These are phyloP conservation scores for Pulveroboletus sp. DNA, from an alignment of 768 basidiomycete species.

Conservation along the genomic window DNA sequence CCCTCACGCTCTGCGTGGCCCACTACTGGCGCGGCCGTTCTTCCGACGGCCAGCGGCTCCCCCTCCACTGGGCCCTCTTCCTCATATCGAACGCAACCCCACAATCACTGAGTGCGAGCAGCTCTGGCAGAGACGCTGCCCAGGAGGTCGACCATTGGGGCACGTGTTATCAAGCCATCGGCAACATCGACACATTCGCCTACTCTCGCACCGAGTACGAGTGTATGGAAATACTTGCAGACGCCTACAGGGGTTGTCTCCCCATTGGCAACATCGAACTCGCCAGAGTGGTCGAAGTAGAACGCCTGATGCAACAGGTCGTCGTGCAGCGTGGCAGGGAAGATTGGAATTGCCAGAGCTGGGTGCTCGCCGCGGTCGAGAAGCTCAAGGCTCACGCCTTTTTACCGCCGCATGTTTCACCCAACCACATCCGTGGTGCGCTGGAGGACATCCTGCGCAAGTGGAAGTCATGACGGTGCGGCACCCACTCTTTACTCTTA, in stretches of 20 bases:
- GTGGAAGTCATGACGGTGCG: constrained; percentile 4
- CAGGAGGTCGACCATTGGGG: constrained; percentile 30
- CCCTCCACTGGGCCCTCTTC: constrained; percentile 32
- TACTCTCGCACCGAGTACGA: constrained; percentile 27
- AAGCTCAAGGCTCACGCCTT: constrained; percentile 17
- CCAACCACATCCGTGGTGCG: constrained; percentile 17
- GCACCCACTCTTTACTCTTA: too few species aligned
- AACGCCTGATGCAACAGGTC: constrained; percentile 23
- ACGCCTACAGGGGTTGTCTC: constrained; percentile 30
- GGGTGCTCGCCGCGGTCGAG: constrained; percentile 26
- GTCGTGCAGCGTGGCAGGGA: constrained; percentile 22
- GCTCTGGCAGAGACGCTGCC: constrained; percentile 19
- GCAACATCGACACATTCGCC: constrained; percentile 28
- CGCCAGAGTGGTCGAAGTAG: constrained; percentile 10
- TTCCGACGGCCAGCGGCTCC: constrained; percentile 18
- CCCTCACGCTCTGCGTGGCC: constrained; percentile 27
- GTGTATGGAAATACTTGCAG: constrained; percentile 30
- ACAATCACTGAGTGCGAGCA: constrained; percentile 19
- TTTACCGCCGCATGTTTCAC: constrained; percentile 17
- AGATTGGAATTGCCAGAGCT: constrained; percentile 33
- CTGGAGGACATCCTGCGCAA: constrained; percentile 24
- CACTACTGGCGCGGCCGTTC: constrained; percentile 29
- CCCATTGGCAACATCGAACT: constrained; percentile 20
- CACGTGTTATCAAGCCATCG: constrained; percentile 28
- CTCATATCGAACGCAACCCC: constrained; percentile 23